Evolutionary conservation across 148 eudicot genomes (phyloP).

Genomic region (Chenopodium album): DNA sequence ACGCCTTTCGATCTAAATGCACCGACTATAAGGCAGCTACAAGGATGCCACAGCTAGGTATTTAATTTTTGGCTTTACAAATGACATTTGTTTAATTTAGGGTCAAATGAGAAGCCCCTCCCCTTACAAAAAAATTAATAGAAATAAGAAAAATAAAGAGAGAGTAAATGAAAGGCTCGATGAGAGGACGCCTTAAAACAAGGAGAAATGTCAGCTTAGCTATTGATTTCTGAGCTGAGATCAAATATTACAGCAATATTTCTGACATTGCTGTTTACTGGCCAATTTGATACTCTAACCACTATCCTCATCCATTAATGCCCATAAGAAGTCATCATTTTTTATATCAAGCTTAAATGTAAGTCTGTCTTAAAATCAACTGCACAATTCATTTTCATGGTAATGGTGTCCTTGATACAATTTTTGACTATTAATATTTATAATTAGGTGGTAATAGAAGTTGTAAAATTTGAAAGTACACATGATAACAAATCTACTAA

Average conservation of each 20-base stretch:
- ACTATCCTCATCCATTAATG: not conserved
- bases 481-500: too few relatives aligned
- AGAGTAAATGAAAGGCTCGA: too few relatives aligned
- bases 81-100: not conserved
- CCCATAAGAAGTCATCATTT: too few relatives aligned
- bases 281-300: not conserved
- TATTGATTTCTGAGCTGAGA: not conserved
- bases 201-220: not conserved
- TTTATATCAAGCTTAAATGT: too few relatives aligned
- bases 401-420: not conserved
- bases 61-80: not conserved
- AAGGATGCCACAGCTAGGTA: conserved; percentile 56
- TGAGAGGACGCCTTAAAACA: too few relatives aligned
- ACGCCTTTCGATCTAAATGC: conserved; percentile 65
- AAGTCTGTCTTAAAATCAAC: too few relatives aligned
- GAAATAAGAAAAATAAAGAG: too few relatives aligned
- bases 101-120: too few relatives aligned
- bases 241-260: not conserved
- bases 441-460: not conserved
- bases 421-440: too few relatives aligned
- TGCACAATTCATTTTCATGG: too few relatives aligned
- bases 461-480: too few relatives aligned
- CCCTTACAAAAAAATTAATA: too few relatives aligned
- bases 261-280: not conserved
- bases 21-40: conserved; percentile 42